Evolutionary conservation across 129 eudicot species (phyloP), one percentile per base, ranked within the genome.

Genomic region (Flaveria robusta): DNA sequence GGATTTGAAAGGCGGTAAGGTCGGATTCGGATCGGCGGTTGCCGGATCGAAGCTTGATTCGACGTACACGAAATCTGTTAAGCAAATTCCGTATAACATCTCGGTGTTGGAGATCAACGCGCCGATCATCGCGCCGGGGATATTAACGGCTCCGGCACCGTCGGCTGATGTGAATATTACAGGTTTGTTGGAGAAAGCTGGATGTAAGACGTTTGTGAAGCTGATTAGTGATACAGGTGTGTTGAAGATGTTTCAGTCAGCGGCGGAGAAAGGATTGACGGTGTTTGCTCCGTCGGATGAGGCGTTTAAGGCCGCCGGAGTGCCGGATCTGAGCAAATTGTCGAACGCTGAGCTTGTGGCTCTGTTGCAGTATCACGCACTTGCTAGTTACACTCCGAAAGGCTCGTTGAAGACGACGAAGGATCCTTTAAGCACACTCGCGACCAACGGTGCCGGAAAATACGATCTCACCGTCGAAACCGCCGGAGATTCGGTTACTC

Each of bases 201-300:
- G 85, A 26, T 81, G 85, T 51, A 81, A 81, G 68, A 88, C 95
- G 10, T 90, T 93, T 34, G 96, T 86, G 24, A 41, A 72, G 4
- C n/a, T 90, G 67, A 45, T 93, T 18, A 16, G 49, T 0, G 69
- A 69, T 1, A 85, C 86, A 8, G 96, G 98, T 2, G 98, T 93
- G 7, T 5, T 88, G 26, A 93, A 93, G 69, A 73, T 82, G 0
- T 93, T 76, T 67, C 77, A 86, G 41, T 42, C 85, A 2, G 88
- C 88, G 10, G 39, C 82, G 2, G 86, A 54, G 2, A 91, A 87
- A 13, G 98, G 97, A 0, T 60, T 93, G 71, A 91, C 98, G 34
- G 37, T 93, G 22, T 93, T 93, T 31, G 96, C 98, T 0, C 98
- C 98, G 18, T 64, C 67, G 50, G 98, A 93, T 37, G 98, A 93